Conservation (phyloP, 2,329 filamentous ascomycete genomes). For the Fusarium sp. region DNA sequence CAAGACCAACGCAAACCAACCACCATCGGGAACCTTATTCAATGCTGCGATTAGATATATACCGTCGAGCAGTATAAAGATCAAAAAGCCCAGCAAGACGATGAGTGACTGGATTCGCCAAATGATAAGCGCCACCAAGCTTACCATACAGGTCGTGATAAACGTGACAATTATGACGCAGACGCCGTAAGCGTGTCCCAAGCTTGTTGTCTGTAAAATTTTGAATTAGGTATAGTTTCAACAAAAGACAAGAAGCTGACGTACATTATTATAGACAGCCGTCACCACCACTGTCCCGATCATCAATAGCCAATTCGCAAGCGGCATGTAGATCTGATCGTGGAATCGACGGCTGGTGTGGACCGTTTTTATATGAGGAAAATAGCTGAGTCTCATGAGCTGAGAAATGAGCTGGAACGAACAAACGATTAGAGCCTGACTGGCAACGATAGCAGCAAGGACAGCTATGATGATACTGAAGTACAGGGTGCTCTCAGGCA, state of each 20-base stretch:
- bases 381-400: slow-evolving; percentile 77
- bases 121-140: slow-evolving; percentile 76
- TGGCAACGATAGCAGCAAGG: slow-evolving; percentile 78
- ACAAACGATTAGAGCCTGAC: slow-evolving; percentile 81
- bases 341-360: slow-evolving; percentile 78
- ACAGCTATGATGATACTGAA: slow-evolving; percentile 75
- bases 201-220: slow-evolving; percentile 63
- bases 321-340: slow-evolving; percentile 80
- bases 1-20: slow-evolving; percentile 80
- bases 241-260: slow-evolving; percentile 28
- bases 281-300: slow-evolving; percentile 79
- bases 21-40: slow-evolving; percentile 78
- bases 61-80: slow-evolving; percentile 74
- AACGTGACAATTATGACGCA: slow-evolving; percentile 86
- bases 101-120: slow-evolving; percentile 72
- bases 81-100: slow-evolving; percentile 70
- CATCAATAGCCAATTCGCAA: slow-evolving; percentile 82
- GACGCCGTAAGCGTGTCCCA: slow-evolving; percentile 81
- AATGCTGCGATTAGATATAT: slow-evolving; percentile 76
- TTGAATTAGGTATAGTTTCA: neutral
- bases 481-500: slow-evolving; percentile 74
- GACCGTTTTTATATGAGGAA: slow-evolving; percentile 78
- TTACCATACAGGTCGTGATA: slow-evolving; percentile 79
- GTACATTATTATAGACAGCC: slow-evolving; percentile 75
- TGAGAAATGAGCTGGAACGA: slow-evolving; percentile 77